phyloP scores from a whole-genome alignment of 2,329 filamentous ascomycete genomes.

The Calycina herbarum region DNA sequence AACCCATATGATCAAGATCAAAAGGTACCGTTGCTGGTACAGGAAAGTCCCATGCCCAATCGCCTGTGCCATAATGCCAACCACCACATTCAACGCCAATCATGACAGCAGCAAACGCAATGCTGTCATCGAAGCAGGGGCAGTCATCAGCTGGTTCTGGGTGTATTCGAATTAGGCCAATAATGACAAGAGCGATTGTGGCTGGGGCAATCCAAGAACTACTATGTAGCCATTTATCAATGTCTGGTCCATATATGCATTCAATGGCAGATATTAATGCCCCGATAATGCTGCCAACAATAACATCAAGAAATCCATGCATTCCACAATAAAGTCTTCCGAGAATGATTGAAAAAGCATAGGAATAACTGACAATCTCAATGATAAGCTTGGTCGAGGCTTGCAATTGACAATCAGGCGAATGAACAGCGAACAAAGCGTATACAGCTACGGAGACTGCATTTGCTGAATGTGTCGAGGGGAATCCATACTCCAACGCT shows the following conservation, averaged over 20 bases:
- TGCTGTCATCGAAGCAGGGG: slow-evolving; percentile 94
- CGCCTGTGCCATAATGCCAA: slow-evolving; percentile 66
- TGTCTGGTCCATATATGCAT: slow-evolving; percentile 56
- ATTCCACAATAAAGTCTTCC: slow-evolving; percentile 96
- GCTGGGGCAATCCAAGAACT: slow-evolving; percentile 65
- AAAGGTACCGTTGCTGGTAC: slow-evolving; percentile 62
- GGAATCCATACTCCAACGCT: slow-evolving; percentile 94
- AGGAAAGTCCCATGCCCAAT: slow-evolving; percentile 51
- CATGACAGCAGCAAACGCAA: slow-evolving; percentile 87
- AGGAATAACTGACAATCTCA: slow-evolving; percentile 74
- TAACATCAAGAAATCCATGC: slow-evolving; percentile 94
- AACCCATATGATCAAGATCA: slow-evolving; percentile 65
- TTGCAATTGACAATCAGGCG: slow-evolving; percentile 61
- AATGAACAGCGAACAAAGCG: slow-evolving; percentile 68
- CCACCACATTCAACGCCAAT: slow-evolving; percentile 80
- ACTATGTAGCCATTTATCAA: slow-evolving; percentile 71
- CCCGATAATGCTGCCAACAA: slow-evolving; percentile 77
- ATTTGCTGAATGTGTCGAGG: slow-evolving; percentile 95
- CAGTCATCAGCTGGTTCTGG: slow-evolving; percentile 96
- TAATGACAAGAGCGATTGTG: slow-evolving; percentile 63
- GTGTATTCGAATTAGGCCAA: slow-evolving; percentile 81
- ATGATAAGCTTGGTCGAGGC: slow-evolving; percentile 60
- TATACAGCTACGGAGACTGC: slow-evolving; percentile 93
- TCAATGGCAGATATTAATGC: slow-evolving; percentile 60
- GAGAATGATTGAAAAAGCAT: slow-evolving; percentile 84